Base-by-base conservation (phyloP, 805 yeast species). In the Starmerella vaccinii region DNA sequence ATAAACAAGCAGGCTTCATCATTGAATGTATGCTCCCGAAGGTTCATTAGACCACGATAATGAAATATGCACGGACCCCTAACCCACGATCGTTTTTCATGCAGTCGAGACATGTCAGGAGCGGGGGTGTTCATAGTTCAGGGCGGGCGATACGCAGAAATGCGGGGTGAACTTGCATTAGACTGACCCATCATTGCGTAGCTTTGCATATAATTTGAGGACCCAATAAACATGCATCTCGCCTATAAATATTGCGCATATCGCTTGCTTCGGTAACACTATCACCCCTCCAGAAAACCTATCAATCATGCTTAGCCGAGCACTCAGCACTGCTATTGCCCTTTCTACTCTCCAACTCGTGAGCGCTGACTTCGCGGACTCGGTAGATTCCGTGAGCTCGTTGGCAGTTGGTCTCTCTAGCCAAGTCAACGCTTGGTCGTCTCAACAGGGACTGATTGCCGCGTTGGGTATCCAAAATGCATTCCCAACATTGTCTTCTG, bases 361-460 rank as follows among this genome's bases (percentile, higher is more conserved):
- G 42, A 49, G 50, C 33, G 54, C 54, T 26, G 50, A 54, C 50
- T 38, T 47, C 38, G 43, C 43, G 44, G 56, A 49, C 42, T 51
- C 49, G 34, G 48, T 51, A 44, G 29, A 50, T 40, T 46, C 41
- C 37, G 50, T 47, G 48, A 45, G 49, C 49, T 26, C 56, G 26
- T 43, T 47, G 24, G 58, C 55, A 24, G 27, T 47, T 26, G 39
- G 38, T 12, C 22, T 34, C 7, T 34, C 38, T 16, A 34, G 38
- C 38, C 41, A 45, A 40, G 57, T 58, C 37, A 4, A 16, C 27
- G 32, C 33, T 43, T 54, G 55, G 55, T 12, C 22, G 44, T 27
- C 49, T 9, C 51, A 37, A 15, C 42, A 49, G n/a, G 64, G 65
- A 32, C 49, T 61, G 18, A 18, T 32, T 21, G 64, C 61, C 40